Evolutionary conservation across 108 stramenopile species (phyloP).

Genomic region (Mayamaea pseudoterrestris): DNA sequence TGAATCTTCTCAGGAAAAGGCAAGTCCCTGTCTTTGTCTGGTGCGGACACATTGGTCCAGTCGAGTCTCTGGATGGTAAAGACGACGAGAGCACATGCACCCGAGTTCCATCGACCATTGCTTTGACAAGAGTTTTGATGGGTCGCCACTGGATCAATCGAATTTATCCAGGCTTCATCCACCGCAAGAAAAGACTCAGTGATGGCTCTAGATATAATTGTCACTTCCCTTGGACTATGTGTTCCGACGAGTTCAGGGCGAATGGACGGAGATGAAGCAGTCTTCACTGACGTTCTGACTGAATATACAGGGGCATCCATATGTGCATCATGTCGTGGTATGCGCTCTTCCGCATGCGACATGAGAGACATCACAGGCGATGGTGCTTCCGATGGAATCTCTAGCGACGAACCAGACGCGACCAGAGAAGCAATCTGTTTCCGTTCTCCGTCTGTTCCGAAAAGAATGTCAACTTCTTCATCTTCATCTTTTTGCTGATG

Average conservation of each 20-base stretch:
- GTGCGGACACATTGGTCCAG: conserved; percentile 38
- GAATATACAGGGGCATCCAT: conserved; percentile 29
- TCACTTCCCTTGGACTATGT: conserved; percentile 54
- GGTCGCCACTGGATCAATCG: conserved; percentile 65
- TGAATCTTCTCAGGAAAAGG: conserved; percentile 25
- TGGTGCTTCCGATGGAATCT: too few relatives aligned
- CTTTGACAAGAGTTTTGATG: conserved; percentile 71
- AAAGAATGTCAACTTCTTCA: conserved; percentile 16
- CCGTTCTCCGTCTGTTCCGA: conserved; percentile 5
- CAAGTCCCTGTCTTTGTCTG: conserved; percentile 26
- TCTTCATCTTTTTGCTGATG: conserved; percentile 37
- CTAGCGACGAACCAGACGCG: too few relatives aligned
- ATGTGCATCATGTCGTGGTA: too few relatives aligned
- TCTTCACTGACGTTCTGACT: conserved; percentile 68
- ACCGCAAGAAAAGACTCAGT: conserved; percentile 68
- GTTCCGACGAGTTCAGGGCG: conserved; percentile 48
- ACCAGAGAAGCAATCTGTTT: neutral
- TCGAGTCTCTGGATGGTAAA: conserved; percentile 63
- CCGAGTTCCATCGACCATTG: conserved; percentile 81
- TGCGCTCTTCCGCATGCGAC: neutral
- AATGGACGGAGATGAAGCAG: conserved; percentile 30
- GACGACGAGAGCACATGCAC: conserved; percentile 69
- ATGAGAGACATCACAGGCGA: neutral
- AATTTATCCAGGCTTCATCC: conserved; percentile 84
- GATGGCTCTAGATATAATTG: conserved; percentile 55